Evolutionary conservation across 75 land plant species (phyloP), one percentile per base, ranked within the genome.

Genomic region (Sequoia sempervirens): DNA sequence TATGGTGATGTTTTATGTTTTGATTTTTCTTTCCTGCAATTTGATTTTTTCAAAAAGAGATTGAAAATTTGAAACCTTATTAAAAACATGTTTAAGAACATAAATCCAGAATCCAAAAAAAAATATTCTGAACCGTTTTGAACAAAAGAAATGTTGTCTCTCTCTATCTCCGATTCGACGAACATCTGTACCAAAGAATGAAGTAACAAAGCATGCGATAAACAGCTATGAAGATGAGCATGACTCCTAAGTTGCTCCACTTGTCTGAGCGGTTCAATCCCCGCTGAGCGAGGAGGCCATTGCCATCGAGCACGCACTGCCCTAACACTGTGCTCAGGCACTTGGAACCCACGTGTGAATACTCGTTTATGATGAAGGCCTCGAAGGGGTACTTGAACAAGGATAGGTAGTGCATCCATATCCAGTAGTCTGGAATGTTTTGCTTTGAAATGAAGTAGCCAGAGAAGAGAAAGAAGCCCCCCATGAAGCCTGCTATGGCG

Each of bases 331-430:
- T 47, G 80, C 83, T 87, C 88, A 96, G 78, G 86, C 92, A 90
- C 89, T 81, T 87, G 11, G 30, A 23, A 0, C 52, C 88, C 56
- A 88, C 80, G 10, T 82, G 82, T 2, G 92, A 79, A 83, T 89
- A 97, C 87, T 97, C 99, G 76, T 95, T 95, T 30, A 91, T 82
- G 79, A 97, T 46, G 72, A 93, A 89, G 85, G 89, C 90, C 81
- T 97, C 99, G 74, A 92, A 94, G 0, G 99, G 99, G 70, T 97
- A 97, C 89, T 97, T 97, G 87, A 97, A 97, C 88, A 95, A 83
- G 1, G 97, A 95, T 0, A 93, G 10, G 58, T 95, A 96, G 84
- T 96, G 97, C 92, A 94, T 89, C 87, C 92, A 95, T n/a, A 96
- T 89, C 99, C 99, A 97, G 86, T 91, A 95, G 26, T 81, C 54